phyloP scores from a whole-genome alignment of 1,139 yeast genomes.

The Fermentozyma sake region DNA sequence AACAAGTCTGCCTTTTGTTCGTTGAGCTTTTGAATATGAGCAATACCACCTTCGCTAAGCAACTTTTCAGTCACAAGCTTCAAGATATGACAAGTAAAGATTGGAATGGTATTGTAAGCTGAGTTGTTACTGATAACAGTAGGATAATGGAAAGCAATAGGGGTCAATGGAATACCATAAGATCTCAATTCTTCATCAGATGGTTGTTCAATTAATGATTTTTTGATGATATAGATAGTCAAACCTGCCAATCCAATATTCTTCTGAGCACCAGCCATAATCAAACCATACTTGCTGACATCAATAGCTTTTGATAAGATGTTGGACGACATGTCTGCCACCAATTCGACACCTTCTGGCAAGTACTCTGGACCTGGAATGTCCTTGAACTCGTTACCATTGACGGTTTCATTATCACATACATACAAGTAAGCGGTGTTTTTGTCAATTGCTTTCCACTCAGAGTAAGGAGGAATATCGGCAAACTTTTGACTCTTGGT shows the following conservation, averaged over 20 bases:
- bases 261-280: slow-evolving; percentile 96
- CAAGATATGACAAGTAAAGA: slow-evolving; percentile 82
- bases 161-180: slow-evolving; percentile 68
- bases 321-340: slow-evolving; percentile 93
- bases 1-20: slow-evolving; percentile 55
- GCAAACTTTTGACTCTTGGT: slow-evolving; percentile 63
- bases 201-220: slow-evolving; percentile 65
- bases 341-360: slow-evolving; percentile 70
- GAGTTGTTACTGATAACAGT: slow-evolving; percentile 85
- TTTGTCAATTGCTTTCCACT: slow-evolving; percentile 52
- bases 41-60: slow-evolving; percentile 53
- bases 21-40: slow-evolving; percentile 54
- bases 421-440: slow-evolving; percentile 80
- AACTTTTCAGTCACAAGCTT: slow-evolving; percentile 70
- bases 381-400: slow-evolving; percentile 79
- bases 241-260: slow-evolving; percentile 96
- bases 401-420: slow-evolving; percentile 95
- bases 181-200: slow-evolving; percentile 56
- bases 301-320: slow-evolving; percentile 79
- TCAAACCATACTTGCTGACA: slow-evolving; percentile 77
- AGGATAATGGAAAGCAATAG: slow-evolving; percentile 86
- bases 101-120: slow-evolving; percentile 92
- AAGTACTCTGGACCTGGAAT: slow-evolving; percentile 45
- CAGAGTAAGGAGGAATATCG: slow-evolving; percentile 60
- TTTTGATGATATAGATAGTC: slow-evolving; percentile 84